Conservation (phyloP, 768 basidiomycete genomes). For the Heimioporus sp. region DNA sequence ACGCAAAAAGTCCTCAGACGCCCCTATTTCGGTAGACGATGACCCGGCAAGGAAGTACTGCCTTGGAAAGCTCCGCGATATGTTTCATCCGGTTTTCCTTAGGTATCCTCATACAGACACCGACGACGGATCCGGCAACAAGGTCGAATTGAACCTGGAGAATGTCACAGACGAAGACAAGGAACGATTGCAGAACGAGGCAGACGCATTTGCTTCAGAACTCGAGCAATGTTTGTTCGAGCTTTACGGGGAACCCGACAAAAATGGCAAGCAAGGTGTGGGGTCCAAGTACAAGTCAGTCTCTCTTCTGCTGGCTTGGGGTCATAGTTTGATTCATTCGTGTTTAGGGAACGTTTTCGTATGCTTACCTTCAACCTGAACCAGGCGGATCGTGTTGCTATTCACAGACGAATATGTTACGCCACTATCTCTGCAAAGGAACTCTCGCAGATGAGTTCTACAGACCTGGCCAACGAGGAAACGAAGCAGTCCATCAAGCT, state of each 20-base stretch:
- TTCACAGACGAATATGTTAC: constrained; percentile 77
- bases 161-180: constrained; percentile 63
- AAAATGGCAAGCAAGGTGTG: constrained; percentile 57
- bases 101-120: constrained; percentile 58
- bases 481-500: constrained; percentile 78
- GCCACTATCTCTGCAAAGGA: constrained; percentile 64
- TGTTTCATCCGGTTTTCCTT: constrained; percentile 68
- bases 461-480: constrained; percentile 87
- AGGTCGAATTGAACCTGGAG: constrained; percentile 45
- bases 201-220: constrained; percentile 63
- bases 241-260: constrained; percentile 75
- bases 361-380: constrained; percentile 87
- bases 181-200: constrained; percentile 50
- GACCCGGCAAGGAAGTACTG: constrained; percentile 82
- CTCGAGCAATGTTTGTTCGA: constrained; percentile 79
- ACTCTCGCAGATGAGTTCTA: constrained; percentile 82
- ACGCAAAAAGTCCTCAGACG: constrained; percentile 48
- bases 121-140: constrained; percentile 29
- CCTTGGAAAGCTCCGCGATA: constrained; percentile 67
- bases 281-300: constrained; percentile 80
- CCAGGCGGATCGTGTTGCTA: constrained; percentile 73
- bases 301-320: constrained; percentile 2
- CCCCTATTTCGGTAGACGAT: constrained; percentile 42
- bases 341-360: constrained; percentile 79
- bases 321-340: constrained; percentile 1